Evolutionary conservation across 306 rosid species (phyloP).

Genomic region (Ormosia semicastrata): DNA sequence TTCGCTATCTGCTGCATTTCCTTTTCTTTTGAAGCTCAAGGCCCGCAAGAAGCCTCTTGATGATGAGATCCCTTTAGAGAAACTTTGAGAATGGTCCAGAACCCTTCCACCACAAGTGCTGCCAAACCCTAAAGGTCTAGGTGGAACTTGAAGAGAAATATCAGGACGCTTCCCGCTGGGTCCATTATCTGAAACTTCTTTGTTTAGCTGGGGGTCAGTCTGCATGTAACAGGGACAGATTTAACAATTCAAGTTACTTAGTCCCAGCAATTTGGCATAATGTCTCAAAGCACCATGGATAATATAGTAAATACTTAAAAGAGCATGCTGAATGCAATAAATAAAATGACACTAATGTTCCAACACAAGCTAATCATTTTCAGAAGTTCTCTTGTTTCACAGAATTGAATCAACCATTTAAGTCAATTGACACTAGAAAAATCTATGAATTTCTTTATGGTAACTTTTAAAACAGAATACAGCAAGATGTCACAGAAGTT

Average conservation of each 20-base stretch:
- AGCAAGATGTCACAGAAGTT: background rate
- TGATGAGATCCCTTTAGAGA: constrained; percentile 53
- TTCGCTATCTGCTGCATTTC: constrained; percentile 59
- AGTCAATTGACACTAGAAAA: background rate
- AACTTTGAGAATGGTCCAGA: constrained; percentile 75
- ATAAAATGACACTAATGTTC: background rate
- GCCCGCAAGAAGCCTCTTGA: constrained; percentile 68
- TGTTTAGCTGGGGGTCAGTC: constrained; percentile 39
- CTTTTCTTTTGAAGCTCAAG: constrained; percentile 83
- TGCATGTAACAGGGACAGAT: constrained; percentile 35
- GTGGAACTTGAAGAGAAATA: constrained; percentile 94
- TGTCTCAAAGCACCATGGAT: background rate
- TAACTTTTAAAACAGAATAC: background rate
- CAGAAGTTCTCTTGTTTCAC: background rate
- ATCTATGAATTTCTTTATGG: background rate
- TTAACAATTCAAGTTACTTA: background rate
- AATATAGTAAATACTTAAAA: background rate
- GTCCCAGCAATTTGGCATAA: constrained; percentile 3
- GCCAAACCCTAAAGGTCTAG: constrained; percentile 63
- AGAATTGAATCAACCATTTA: background rate
- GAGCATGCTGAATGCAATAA: constrained; percentile 1
- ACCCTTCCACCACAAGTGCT: constrained; percentile 55
- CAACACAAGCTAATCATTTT: constrained; percentile 4
- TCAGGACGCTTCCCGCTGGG: constrained; percentile 70
- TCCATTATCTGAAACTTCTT: constrained; percentile 44